phyloP scores from a whole-genome alignment of 768 basidiomycete species.

The Crucibulum laeve region DNA sequence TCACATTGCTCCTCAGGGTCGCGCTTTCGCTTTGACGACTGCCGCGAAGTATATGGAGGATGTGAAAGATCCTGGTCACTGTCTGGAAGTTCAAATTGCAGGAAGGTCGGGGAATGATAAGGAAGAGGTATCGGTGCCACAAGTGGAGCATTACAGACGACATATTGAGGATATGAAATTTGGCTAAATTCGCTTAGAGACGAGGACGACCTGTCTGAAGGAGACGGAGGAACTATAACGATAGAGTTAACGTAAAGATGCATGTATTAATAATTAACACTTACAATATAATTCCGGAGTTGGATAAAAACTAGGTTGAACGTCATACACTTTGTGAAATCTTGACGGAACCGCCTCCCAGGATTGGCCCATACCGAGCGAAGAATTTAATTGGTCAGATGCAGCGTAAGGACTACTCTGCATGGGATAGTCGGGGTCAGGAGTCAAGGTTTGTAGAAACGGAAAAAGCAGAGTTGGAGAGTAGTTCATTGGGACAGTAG shows the following conservation, averaged over 20 bases:
- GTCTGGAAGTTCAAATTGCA: slow-evolving; percentile 65
- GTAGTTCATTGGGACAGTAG: background rate
- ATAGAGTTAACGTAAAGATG: slow-evolving; percentile 6
- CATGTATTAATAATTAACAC: no score
- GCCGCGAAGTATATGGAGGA: slow-evolving; percentile 50
- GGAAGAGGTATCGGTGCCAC: slow-evolving; percentile 66
- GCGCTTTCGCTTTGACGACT: slow-evolving; percentile 7
- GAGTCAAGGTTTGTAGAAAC: no score
- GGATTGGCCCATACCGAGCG: no score
- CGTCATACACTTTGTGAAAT: no score
- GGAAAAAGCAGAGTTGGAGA: no score
- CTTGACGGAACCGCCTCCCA: no score
- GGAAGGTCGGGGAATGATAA: slow-evolving; percentile 65
- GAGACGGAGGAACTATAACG: slow-evolving; percentile 36
- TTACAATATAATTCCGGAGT: no score
- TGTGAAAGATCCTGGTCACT: slow-evolving; percentile 67
- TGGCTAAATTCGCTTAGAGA: slow-evolving; percentile 13
- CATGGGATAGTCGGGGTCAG: no score
- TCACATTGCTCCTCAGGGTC: slow-evolving; percentile 4
- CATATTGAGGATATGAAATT: slow-evolving; percentile 30
- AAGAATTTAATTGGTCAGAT: no score
- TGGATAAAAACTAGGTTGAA: no score
- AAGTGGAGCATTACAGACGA: slow-evolving; percentile 65
- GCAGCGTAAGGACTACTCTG: no score
- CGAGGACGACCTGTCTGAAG: slow-evolving; percentile 30